Evolutionary conservation across 306 rosid species (phyloP), one percentile per base, ranked within the genome.

Genomic region (Lupinus albus): DNA sequence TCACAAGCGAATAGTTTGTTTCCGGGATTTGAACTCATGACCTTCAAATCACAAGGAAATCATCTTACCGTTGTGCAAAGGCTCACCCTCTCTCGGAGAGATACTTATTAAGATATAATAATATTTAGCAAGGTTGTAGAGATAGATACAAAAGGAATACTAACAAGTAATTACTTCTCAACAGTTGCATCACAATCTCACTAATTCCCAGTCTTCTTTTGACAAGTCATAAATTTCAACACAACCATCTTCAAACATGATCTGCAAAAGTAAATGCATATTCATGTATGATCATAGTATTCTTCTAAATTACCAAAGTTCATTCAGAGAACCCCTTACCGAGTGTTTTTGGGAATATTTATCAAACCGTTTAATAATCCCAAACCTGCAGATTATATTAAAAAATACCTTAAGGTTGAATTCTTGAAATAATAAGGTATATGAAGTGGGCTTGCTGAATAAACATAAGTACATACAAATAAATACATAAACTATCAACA

Each of bases 201-300:
- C 83, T 62, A 83, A 64, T 72, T 85, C 94, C 98, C 95, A 92
- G 7, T 92, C 92, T 81, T 84, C 95, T 81, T 89, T 84, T 36
- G 98, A 82, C 91, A 89, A 77, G 78, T 92, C 95, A 65, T 70
- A 64, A 79, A 79, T 73, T 76, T 84, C 88, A 53, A 74, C 54
- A 57, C 58, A 41, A 18, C 96, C 96, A 58, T 84, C 90, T 74
- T 89, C 96, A 81, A 89, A 87, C 95, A 87, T 70, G 80, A 89
- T 76, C 96, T 92, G 87, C 79, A 83, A 72, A 61, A 38, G 51
- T 16, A 80, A 56, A 67, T 32, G 17, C 54, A 30, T 47, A 14
- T 68, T 52, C 72, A 51, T 44, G 57, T 56, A 14, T 52, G 60
- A 16, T 46, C 33, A 63, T 21, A 56, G 20, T 47, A 46, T 45